Percentiles rank a stretch among this genome's conserved stretches.
Conservation (phyloP, 2,329 filamentous ascomycete genomes). For the Aureobasidium musti region DNA sequence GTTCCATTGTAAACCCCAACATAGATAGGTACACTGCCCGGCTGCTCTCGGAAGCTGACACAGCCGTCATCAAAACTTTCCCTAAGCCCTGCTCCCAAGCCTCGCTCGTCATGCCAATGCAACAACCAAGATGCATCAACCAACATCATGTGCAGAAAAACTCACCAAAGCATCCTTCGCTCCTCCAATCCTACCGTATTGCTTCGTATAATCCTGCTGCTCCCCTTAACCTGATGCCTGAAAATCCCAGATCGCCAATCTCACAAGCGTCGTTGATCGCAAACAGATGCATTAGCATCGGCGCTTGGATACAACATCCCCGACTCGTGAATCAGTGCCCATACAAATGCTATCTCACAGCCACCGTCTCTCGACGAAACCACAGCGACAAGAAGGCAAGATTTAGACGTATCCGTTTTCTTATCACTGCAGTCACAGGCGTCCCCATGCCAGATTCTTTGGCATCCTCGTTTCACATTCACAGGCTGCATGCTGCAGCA, state of each 20-base stretch:
- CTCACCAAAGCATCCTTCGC: background rate
- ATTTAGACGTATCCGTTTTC: background rate
- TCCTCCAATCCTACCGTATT: slow-evolving; percentile 10
- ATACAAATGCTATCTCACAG: background rate
- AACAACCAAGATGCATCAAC: background rate
- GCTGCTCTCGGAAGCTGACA: slow-evolving; percentile 22
- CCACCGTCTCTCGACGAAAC: background rate
- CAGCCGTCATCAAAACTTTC: slow-evolving; percentile 16
- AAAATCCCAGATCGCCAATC: slow-evolving; percentile 8
- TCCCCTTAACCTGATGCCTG: background rate
- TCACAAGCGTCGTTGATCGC: slow-evolving; percentile 7
- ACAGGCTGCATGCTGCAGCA: slow-evolving; percentile 8
- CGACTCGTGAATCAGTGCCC: slow-evolving; percentile 4
- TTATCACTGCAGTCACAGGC: background rate
- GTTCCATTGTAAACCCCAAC: too few species aligned
- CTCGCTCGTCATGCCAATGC: slow-evolving; percentile 26
- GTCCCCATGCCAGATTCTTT: background rate
- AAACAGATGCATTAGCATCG: background rate
- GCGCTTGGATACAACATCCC: background rate
- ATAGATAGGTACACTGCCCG: background rate
- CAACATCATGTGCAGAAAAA: slow-evolving; percentile 4
- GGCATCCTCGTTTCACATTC: slow-evolving; percentile 8
- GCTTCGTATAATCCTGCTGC: background rate
- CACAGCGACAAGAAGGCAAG: slow-evolving; percentile 3
- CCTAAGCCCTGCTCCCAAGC: slow-evolving; percentile 21